Evolutionary conservation across 1,284 basidiomycete species (phyloP).

Genomic region (Clitocybe nebularis): DNA sequence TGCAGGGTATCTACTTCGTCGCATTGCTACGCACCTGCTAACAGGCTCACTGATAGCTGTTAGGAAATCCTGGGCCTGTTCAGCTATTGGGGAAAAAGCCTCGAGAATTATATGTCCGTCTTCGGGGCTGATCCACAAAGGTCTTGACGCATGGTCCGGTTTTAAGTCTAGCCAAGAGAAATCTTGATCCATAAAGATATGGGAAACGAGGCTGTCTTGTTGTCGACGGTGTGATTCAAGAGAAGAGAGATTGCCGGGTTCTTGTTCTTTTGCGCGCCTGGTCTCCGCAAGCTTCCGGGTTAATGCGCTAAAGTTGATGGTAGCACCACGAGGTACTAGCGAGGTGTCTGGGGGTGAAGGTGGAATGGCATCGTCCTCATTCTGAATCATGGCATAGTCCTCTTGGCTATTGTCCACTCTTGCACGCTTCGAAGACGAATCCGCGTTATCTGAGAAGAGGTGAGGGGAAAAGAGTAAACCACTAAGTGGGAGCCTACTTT

Average conservation of each 20-base stretch:
- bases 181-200: slow-evolving; percentile 79
- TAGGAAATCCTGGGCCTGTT: slow-evolving; percentile 97
- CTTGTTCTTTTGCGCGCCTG: slow-evolving; percentile 40
- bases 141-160: slow-evolving; percentile 84
- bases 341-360: slow-evolving; percentile 50
- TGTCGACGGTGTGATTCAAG: slow-evolving; percentile 60
- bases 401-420: slow-evolving; percentile 45
- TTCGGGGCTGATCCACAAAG: slow-evolving; percentile 93
- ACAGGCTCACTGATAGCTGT: slow-evolving; percentile 99
- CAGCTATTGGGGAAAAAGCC: slow-evolving; percentile 94
- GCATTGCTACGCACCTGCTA: slow-evolving; percentile 71
- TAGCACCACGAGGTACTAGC: slow-evolving; percentile 63
- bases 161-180: slow-evolving; percentile 85
- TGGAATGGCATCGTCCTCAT: slow-evolving; percentile 52
- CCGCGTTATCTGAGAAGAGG: slow-evolving; percentile 27
- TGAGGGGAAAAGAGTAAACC: slow-evolving; percentile 3
- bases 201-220: slow-evolving; percentile 70
- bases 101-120: slow-evolving; percentile 94
- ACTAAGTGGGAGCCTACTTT: slow-evolving; percentile 32
- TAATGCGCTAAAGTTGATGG: slow-evolving; percentile 78
- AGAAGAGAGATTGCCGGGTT: slow-evolving; percentile 39
- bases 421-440: slow-evolving; percentile 46
- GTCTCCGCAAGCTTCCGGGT: slow-evolving; percentile 70
- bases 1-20: slow-evolving; percentile 17
- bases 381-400: slow-evolving; percentile 52